phyloP scores from a whole-genome alignment of 2,329 filamentous ascomycete genomes.

The Tolypocladium ophioglossoides region DNA sequence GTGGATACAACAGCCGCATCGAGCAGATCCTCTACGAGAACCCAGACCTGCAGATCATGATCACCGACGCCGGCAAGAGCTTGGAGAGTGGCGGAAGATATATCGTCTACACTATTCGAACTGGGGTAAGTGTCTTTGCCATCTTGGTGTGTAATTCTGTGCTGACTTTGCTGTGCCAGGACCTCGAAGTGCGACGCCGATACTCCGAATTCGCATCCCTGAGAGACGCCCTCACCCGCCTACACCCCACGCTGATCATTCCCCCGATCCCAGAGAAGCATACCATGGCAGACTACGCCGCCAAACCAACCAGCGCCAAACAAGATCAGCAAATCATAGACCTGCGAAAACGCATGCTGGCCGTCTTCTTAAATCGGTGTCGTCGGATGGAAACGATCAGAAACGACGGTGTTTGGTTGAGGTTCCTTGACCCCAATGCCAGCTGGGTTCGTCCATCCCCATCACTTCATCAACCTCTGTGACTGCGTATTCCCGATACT shows the following conservation, averaged over 20 bases:
- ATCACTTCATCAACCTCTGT: not conserved
- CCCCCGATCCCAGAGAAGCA: conserved; percentile 98
- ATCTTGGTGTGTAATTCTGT: not conserved
- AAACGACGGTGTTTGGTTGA: conserved; percentile 94
- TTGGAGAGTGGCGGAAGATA: conserved; percentile 82
- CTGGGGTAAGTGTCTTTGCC: conserved; percentile 55
- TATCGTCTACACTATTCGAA: conserved; percentile 95
- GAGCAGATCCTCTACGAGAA: conserved; percentile 97
- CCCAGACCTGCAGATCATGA: conserved; percentile 78
- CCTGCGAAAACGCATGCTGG: conserved; percentile 89
- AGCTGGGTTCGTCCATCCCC: conserved; percentile 67
- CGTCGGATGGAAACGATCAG: conserved; percentile 84
- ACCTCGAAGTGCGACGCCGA: conserved; percentile 85
- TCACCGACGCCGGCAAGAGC: conserved; percentile 93
- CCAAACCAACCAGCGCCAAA: conserved; percentile 95
- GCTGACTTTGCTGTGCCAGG: conserved; percentile 38
- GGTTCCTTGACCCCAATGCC: conserved; percentile 93
- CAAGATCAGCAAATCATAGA: conserved; percentile 97
- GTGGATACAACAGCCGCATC: conserved; percentile 87
- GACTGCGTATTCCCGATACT: conserved; percentile 6
- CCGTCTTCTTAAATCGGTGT: conserved; percentile 90
- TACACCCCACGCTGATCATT: conserved; percentile 91
- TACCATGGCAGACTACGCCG: conserved; percentile 96
- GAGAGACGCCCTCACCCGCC: conserved; percentile 73
- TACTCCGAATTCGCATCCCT: conserved; percentile 96